Evolutionary conservation across 495 filamentous ascomycete genomes (phyloP).

Genomic region (Aspergillus saccharolyticus): DNA sequence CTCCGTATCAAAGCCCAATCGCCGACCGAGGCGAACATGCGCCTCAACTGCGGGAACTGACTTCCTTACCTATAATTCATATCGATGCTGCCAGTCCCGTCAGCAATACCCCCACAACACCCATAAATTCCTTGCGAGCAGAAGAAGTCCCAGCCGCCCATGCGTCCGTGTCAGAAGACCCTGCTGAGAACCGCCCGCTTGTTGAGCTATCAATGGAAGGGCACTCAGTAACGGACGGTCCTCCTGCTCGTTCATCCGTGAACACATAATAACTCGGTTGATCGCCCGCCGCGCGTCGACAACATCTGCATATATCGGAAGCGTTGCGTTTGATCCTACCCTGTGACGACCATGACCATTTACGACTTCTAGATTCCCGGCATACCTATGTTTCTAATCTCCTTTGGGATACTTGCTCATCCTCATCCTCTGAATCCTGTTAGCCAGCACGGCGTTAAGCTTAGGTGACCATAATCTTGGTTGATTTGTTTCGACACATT

Average conservation of each 20-base stretch:
- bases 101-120: constrained; percentile 27
- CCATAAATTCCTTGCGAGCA: constrained; percentile 15
- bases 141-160: not conserved
- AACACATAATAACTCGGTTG: not conserved
- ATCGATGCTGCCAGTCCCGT: constrained; percentile 36
- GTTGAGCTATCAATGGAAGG: not conserved
- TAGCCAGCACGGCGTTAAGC: constrained; percentile 20
- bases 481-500: not conserved
- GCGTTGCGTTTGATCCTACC: not conserved
- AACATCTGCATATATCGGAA: not conserved
- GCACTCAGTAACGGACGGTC: not conserved
- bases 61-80: constrained; percentile 36
- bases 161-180: not conserved
- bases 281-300: not conserved
- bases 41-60: constrained; percentile 21
- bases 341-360: constrained; percentile 10
- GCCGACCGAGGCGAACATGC: constrained; percentile 13
- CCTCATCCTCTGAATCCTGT: constrained; percentile 6
- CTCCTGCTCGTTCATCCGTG: not conserved
- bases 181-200: not conserved
- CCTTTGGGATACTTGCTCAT: not conserved
- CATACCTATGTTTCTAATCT: constrained; percentile 4
- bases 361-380: constrained; percentile 12
- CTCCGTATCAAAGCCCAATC: constrained; percentile 37
- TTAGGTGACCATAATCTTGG: constrained; percentile 1